Evolutionary conservation across 306 rosid species (phyloP).

Genomic region (Vigna nakashimae): DNA sequence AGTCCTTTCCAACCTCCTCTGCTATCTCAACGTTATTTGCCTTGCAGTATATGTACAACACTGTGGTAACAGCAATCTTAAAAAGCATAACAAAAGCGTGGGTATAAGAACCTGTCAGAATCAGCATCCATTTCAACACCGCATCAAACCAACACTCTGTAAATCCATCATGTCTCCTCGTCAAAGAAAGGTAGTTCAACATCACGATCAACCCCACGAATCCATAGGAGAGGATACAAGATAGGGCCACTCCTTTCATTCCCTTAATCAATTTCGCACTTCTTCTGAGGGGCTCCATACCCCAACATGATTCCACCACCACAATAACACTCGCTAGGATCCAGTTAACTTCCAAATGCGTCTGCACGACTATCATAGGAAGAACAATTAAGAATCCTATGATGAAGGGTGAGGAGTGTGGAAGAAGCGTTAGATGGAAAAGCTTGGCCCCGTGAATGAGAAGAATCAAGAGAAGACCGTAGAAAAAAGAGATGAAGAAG

Average conservation of each 20-base stretch:
- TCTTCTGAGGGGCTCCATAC: neutral
- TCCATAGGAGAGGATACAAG: neutral
- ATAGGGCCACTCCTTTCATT: neutral
- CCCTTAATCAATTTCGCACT: neutral
- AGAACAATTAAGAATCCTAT: neutral
- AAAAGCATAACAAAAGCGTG: neutral
- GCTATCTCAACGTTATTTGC: neutral
- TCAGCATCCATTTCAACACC: neutral
- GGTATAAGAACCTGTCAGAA: rapidly evolving
- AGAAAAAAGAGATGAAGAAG: neutral
- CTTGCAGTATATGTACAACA: conserved; percentile 10
- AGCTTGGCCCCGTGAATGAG: neutral
- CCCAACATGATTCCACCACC: conserved; percentile 18
- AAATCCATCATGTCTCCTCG: no score
- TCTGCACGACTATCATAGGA: neutral
- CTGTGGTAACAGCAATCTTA: neutral
- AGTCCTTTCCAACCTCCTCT: neutral
- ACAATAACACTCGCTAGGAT: neutral
- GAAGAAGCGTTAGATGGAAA: neutral
- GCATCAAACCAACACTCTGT: neutral
- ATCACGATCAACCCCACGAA: neutral
- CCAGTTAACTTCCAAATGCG: neutral
- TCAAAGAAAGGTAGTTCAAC: neutral
- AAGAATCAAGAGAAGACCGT: conserved; percentile 32
- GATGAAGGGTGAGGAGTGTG: neutral